phyloP scores from a whole-genome alignment of 164 flowering plant species.

The Vitis cinerea region DNA sequence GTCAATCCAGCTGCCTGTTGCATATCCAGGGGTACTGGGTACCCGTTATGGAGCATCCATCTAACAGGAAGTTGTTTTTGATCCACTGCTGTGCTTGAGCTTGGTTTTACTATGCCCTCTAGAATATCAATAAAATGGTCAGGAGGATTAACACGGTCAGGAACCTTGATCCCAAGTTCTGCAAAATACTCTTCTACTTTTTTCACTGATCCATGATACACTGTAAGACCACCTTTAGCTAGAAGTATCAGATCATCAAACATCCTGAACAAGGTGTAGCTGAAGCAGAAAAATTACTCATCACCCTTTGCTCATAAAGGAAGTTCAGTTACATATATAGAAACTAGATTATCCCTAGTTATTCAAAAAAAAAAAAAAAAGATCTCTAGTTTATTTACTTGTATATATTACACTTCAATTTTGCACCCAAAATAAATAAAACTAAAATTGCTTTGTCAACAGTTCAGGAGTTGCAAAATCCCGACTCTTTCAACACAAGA shows the following conservation, averaged over 20 bases:
- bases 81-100: constrained; percentile 37
- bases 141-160: constrained; percentile 95
- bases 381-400: no score
- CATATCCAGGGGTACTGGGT: constrained; percentile 87
- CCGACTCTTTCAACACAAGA: neutral
- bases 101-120: constrained; percentile 82
- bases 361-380: no score
- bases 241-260: constrained; percentile 96
- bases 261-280: constrained; percentile 91
- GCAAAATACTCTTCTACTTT: constrained; percentile 93
- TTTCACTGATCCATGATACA: constrained; percentile 87
- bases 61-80: constrained; percentile 77
- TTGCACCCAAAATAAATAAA: no score
- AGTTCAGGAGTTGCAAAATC: neutral
- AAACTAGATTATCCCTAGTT: no score
- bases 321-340: neutral
- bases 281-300: constrained; percentile 35
- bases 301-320: neutral
- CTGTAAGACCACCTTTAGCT: constrained; percentile 94
- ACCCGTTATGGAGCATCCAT: constrained; percentile 98
- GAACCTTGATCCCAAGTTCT: constrained; percentile 76
- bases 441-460: neutral
- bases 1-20: constrained; percentile 37
- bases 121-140: constrained; percentile 92
- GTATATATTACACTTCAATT: no score